Evolutionary conservation across 2,329 filamentous ascomycete species (phyloP).

Genomic region (Cytospora chrysosperma): DNA sequence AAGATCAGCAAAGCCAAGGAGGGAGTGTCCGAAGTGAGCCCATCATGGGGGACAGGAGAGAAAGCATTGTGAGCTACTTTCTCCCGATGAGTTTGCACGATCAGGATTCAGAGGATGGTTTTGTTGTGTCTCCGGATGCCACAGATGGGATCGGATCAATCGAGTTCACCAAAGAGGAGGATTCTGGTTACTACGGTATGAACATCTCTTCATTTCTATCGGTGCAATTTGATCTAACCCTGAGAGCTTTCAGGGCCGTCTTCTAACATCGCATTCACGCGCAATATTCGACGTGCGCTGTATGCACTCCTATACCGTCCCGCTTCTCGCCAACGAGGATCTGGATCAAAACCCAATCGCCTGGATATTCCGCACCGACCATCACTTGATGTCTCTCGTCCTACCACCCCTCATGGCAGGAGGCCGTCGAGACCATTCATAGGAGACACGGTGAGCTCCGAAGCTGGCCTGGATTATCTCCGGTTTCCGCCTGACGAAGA

Average conservation of each 20-base stretch:
- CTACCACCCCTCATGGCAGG: slow-evolving; percentile 1
- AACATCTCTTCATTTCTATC: neutral
- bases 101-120: slow-evolving; percentile 29
- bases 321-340: neutral
- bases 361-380: slow-evolving; percentile 9
- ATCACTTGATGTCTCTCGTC: slow-evolving; percentile 22
- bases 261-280: slow-evolving; percentile 31
- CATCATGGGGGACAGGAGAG: slow-evolving; percentile 2
- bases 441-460: neutral
- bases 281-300: slow-evolving; percentile 25
- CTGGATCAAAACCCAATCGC: neutral
- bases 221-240: neutral
- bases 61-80: slow-evolving; percentile 6
- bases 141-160: slow-evolving; percentile 29
- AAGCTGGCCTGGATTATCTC: slow-evolving; percentile 10
- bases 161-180: slow-evolving; percentile 27
- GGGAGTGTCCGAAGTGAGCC: slow-evolving; percentile 14
- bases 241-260: slow-evolving; percentile 24
- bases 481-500: slow-evolving; percentile 22
- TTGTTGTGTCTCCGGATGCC: slow-evolving; percentile 16
- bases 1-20: slow-evolving; percentile 9
- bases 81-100: slow-evolving; percentile 29
- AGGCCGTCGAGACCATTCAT: neutral
- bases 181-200: slow-evolving; percentile 28
- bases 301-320: slow-evolving; percentile 17